phyloP scores from a whole-genome alignment of 805 yeast species.

The Lipomyces yamanashiensis region DNA sequence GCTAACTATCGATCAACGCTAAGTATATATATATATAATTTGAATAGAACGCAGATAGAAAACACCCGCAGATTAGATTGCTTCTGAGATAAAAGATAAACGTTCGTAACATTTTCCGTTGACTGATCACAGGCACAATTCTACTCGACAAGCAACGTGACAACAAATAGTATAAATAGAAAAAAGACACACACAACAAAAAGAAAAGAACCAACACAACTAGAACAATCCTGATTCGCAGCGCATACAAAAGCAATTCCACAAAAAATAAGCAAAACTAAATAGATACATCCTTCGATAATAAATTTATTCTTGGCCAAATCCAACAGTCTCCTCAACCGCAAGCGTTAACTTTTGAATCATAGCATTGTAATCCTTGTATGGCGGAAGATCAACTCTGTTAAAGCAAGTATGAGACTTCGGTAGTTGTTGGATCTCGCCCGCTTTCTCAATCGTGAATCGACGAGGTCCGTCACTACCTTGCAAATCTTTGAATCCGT shows the following conservation, averaged over 20 bases:
- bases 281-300: constrained; percentile 12
- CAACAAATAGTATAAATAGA: no score
- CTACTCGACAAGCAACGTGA: no score
- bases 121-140: no score
- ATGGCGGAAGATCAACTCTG: constrained; percentile 97
- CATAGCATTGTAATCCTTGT: constrained; percentile 78
- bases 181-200: neutral
- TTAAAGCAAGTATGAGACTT: constrained; percentile 98
- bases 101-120: no score
- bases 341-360: constrained; percentile 92
- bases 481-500: constrained; percentile 97
- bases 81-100: no score
- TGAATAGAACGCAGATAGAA: no score
- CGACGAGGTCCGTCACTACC: constrained; percentile 99
- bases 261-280: constrained; percentile 8
- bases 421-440: constrained; percentile 88
- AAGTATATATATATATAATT: no score
- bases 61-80: no score
- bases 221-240: neutral
- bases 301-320: constrained; percentile 82
- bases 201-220: neutral
- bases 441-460: constrained; percentile 97
- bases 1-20: no score
- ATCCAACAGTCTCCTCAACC: constrained; percentile 98
- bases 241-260: neutral